phyloP scores from a whole-genome alignment of 2,329 filamentous ascomycete genomes.

The Fusarium xylarioides region DNA sequence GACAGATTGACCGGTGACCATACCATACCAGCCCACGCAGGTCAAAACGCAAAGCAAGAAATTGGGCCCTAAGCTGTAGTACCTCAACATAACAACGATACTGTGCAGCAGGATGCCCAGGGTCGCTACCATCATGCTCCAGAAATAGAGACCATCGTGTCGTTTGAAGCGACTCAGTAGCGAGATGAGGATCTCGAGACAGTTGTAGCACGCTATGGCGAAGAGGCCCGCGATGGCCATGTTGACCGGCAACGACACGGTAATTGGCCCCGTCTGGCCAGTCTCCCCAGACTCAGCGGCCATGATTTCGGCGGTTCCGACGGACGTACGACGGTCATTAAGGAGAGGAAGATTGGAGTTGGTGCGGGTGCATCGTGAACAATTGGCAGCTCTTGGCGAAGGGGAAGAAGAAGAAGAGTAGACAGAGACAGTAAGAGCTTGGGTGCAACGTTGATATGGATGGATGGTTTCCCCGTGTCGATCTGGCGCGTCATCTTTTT shows the following conservation, averaged over 20 bases:
- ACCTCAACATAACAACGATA: slow-evolving; percentile 29
- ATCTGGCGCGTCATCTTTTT: background rate
- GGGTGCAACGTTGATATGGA: background rate
- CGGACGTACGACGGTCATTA: slow-evolving; percentile 19
- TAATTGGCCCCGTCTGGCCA: slow-evolving; percentile 26
- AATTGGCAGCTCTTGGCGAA: background rate
- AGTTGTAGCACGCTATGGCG: slow-evolving; percentile 31
- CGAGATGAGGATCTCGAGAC: slow-evolving; percentile 31
- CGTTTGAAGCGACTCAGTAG: slow-evolving; percentile 29
- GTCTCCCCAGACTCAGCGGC: slow-evolving; percentile 3
- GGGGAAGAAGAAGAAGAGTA: background rate
- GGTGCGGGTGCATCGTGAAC: background rate
- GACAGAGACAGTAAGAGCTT: background rate
- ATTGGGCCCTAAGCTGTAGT: slow-evolving; percentile 31
- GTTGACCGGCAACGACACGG: slow-evolving; percentile 18
- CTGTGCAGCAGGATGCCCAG: slow-evolving; percentile 24
- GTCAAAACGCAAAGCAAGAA: slow-evolving; percentile 31
- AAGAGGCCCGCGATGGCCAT: slow-evolving; percentile 34
- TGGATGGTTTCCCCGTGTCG: background rate
- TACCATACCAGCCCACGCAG: slow-evolving; percentile 33
- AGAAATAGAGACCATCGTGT: slow-evolving; percentile 28
- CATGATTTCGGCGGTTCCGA: slow-evolving; percentile 18
- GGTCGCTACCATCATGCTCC: slow-evolving; percentile 26
- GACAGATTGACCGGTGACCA: slow-evolving; percentile 33
- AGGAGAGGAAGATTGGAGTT: background rate